Base-by-base conservation (phyloP, 345 rosid species). In the Adansonia digitata region DNA sequence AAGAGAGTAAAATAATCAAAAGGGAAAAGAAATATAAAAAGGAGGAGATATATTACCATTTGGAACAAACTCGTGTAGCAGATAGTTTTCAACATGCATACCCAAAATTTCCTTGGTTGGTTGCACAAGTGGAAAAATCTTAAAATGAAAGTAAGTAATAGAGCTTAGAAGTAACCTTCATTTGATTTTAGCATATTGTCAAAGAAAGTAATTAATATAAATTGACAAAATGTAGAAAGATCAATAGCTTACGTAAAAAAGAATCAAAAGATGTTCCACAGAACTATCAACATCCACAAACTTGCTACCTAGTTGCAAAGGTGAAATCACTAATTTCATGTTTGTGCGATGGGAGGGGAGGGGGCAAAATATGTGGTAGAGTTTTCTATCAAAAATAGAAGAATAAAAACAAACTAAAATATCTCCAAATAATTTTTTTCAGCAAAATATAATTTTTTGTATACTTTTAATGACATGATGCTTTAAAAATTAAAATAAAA, bases 31-130 rank as follows among this genome's bases (percentile, higher is more conserved):
- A 27, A 15, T 70, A 69, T 59, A 37, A 43, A 22, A 56, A 57
- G 26, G 34, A 57, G 60, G 53, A 69, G 42, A 22, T n/a, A 70
- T 71, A 89, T 64, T 66, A 96, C 97, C 88, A 72, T 89, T 79
- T 18, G 98, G 97, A 82, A 93, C 88, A 84, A 93, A 87, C 75
- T 93, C 91, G 51, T 90, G 97, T 95, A 98, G 91, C 75, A 84
- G 81, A 78, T 92, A 93, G 77, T 81, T 78, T 73, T 74, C 82
- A 15, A 84, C 82, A 43, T 35, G 86, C 85, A 96, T 75, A 59
- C 71, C 77, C 97, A 94, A 81, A 64, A 96, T 96, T 67, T 84
- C 51, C 85, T 86, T 88, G 1, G 98, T 93, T 59, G 99, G 98
- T 34, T 13, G 81, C 74, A 96, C 82, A 40, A 96, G 88, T 66